These are phyloP conservation scores for Primulina huaijiensis DNA, from an alignment of 257 asterid genomes.

Conservation along the genomic window DNA sequence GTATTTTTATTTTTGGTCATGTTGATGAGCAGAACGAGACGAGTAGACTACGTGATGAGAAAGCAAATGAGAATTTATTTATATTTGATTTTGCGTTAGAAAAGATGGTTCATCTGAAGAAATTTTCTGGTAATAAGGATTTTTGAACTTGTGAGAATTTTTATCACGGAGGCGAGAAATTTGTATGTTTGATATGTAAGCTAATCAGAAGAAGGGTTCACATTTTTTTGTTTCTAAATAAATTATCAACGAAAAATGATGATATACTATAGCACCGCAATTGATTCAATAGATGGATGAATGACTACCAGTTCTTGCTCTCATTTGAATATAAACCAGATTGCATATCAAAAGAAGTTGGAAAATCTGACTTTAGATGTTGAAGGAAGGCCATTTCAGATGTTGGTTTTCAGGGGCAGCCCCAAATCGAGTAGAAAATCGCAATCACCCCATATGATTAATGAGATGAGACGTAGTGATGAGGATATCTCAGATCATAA, in stretches of 20 bases:
- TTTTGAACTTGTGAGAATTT: too few species aligned
- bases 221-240: too few species aligned
- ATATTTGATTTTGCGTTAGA: neutral
- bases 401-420: slow-evolving; percentile 89
- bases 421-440: slow-evolving; percentile 58
- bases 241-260: too few species aligned
- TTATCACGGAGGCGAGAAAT: neutral
- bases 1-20: slow-evolving; percentile 3
- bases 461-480: slow-evolving; percentile 54
- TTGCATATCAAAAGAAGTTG: slow-evolving; percentile 44
- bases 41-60: neutral
- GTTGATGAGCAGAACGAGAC: neutral
- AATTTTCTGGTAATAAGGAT: neutral
- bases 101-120: neutral
- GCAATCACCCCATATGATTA: slow-evolving; percentile 35
- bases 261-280: too few species aligned
- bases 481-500: slow-evolving; percentile 27
- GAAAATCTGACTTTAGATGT: slow-evolving; percentile 51
- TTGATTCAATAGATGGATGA: neutral
- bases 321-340: slow-evolving; percentile 28
- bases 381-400: slow-evolving; percentile 75
- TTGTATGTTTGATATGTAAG: too few species aligned
- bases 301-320: slow-evolving; percentile 9
- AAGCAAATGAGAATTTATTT: too few species aligned
- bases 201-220: too few species aligned